Evolutionary conservation across 2,329 filamentous ascomycete species (phyloP), one percentile per base, ranked within the genome.

Genomic region (Pestalotiopsis sp.): DNA sequence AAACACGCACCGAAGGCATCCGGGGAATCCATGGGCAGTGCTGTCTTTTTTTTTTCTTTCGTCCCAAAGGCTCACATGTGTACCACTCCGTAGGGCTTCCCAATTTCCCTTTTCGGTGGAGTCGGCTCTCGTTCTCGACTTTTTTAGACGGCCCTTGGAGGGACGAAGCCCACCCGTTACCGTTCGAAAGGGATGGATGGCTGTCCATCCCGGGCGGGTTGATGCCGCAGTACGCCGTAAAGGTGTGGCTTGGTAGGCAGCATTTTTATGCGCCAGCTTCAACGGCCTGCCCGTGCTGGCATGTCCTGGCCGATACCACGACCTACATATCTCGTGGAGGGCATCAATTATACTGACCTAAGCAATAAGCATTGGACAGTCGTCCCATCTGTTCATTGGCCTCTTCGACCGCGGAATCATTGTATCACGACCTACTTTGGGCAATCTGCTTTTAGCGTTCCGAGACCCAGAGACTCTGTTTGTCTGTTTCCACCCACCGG

Each of bases 1-100:
- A 64, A 52, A 64, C 62, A 52, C 39, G 62, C 62, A 64, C 62
- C 27, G 27, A 62, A 39, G 38, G 59, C 31, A 62, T 62, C 59
- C 36, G 59, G 59, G 59, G 59, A 62, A 62, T 17, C 59, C 59
- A 62, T 62, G 59, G n/a, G n/a, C 31, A 14, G 14, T n/a, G 45
- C 45, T 52, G 41, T 49, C 4, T 11, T 23, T 23, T 23, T 23
- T 23, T 23, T 52, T n/a, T 20, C 17, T 52, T 52, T 52, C 45
- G 45, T 52, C 25, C 31, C 36, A 39, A 36, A 38, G 17, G 27
- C 27, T 62, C 59, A 39, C 59, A 62, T 39, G 59, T 25, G 56
- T 59, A 59, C n/a, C n/a, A 25, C 56, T 59, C 25, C 59, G 27
- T 62, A 36, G 27, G n/a, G 27, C 27, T 62, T 62, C 59, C 17